Evolutionary conservation across 2,329 filamentous ascomycete species (phyloP), one percentile per base, ranked within the genome.

Genomic region (Cyphellophora europaea): DNA sequence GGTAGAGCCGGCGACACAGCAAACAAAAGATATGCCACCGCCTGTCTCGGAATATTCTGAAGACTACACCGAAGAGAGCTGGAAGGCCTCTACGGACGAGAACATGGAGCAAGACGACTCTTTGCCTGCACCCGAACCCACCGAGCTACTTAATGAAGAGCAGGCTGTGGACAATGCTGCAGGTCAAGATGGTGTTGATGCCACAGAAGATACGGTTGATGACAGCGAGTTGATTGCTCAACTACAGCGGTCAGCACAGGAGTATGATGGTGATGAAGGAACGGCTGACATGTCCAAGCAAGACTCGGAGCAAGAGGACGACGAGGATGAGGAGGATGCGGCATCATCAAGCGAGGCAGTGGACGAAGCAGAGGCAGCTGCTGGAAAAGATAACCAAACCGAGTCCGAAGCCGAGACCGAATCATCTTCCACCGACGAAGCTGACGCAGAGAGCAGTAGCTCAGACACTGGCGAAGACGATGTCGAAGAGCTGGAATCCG

Each of bases 381-480:
- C 38, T n/a, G 29, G 37, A 33, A 28, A 37, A 10, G 27, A 34
- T 11, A 19, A 27, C 23, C 32, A 32, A 11, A 31, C 33, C 15
- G 33, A 36, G 5, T 43, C 43, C 14, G 19, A 35, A 11, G 43
- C 59, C 11, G 42, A 49, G 18, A 44, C 59, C 8, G 43, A 48
- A n/a, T 62, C 57, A 28, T n/a, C n/a, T n/a, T n/a, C n/a, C n/a
- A n/a, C n/a, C n/a, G 67, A 63, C 2, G 63, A 65, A 17, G 62
- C 66, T 5, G 67, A 66, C 4, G 50, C 51, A 6, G 56, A 61
- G 35, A 49, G 52, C 14, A 57, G 59, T 37, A 59, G 53, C 16
- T 52, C 55, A 8, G 49, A 49, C 5, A 51, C 51, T 6, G 49
- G 54, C 6, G 67, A 63, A 41, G 64, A 56, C 12, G 54, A 53